Evolutionary conservation across 2,329 filamentous ascomycete species (phyloP).

Genomic region (Diplodia seriata): DNA sequence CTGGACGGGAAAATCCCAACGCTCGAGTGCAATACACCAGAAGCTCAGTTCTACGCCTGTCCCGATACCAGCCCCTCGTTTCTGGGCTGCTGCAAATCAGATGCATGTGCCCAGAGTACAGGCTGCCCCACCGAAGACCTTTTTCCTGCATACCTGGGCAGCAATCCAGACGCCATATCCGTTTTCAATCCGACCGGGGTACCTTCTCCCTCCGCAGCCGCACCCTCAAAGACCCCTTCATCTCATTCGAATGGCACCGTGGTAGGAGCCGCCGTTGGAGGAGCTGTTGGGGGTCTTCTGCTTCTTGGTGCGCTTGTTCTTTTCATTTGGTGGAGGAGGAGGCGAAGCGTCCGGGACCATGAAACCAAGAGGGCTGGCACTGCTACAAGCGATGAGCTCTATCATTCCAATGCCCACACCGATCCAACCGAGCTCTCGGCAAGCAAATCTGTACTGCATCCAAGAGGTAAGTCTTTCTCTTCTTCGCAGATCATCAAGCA

Average conservation of each 20-base stretch:
- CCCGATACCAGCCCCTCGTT: constrained; percentile 40
- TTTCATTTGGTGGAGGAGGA: background rate
- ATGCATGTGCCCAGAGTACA: background rate
- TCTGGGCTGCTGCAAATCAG: constrained; percentile 48
- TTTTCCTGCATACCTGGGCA: background rate
- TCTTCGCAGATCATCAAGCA: background rate
- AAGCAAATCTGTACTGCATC: background rate
- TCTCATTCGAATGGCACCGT: background rate
- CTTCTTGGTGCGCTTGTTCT: background rate
- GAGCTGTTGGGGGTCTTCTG: background rate
- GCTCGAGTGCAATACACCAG: constrained; percentile 42
- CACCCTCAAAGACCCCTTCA: background rate
- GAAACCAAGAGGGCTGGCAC: background rate
- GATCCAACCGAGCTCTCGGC: background rate
- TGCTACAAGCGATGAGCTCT: background rate
- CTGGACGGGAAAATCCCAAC: constrained; percentile 44
- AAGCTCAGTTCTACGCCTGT: constrained; percentile 47
- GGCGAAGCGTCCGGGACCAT: background rate
- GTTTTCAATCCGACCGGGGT: background rate
- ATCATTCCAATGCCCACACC: background rate
- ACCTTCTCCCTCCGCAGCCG: background rate
- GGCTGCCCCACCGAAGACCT: background rate
- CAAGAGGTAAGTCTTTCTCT: background rate
- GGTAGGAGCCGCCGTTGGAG: constrained; percentile 3
- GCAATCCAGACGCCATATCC: background rate